A percentile compares a stretch with the other conserved stretches of the same genome.
phyloP scores from a whole-genome alignment of 805 yeast species.

The Saccharomycopsis sp. region DNA sequence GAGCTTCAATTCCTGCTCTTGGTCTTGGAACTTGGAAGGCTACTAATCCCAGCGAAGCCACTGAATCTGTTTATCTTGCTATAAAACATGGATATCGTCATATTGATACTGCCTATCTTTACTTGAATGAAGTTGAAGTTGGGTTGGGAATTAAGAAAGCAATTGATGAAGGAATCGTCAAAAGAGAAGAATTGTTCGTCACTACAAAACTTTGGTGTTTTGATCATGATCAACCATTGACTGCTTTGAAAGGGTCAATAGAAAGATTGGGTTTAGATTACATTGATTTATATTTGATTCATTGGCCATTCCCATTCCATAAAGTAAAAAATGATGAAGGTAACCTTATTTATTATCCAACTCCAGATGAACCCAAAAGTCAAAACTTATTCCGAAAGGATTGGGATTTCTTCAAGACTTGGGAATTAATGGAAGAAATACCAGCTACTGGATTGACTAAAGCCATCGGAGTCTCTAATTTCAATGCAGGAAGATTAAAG shows the following conservation, averaged over 20 bases:
- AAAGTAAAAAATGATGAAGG: slow-evolving; percentile 25
- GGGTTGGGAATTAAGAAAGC: slow-evolving; percentile 24
- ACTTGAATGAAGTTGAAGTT: slow-evolving; percentile 48
- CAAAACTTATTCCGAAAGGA: slow-evolving; percentile 25
- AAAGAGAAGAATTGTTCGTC: slow-evolving; percentile 42
- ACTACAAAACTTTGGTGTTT: slow-evolving; percentile 56
- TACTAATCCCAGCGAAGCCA: slow-evolving; percentile 30
- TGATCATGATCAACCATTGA: slow-evolving; percentile 28
- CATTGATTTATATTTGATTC: slow-evolving; percentile 55
- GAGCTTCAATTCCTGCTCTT: slow-evolving; percentile 27
- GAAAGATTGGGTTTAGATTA: slow-evolving; percentile 44
- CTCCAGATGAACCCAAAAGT: slow-evolving; percentile 29
- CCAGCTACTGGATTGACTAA: slow-evolving; percentile 42
- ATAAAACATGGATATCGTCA: slow-evolving; percentile 45
- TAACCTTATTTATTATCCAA: slow-evolving; percentile 19
- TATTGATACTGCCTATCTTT: slow-evolving; percentile 57
- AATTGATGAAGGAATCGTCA: slow-evolving; percentile 18
- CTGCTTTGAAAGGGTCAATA: slow-evolving; percentile 42
- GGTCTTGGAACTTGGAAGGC: slow-evolving; percentile 46
- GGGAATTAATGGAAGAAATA: slow-evolving; percentile 52
- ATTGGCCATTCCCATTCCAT: slow-evolving; percentile 48
- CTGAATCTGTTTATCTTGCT: slow-evolving; percentile 36
- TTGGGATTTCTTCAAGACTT: slow-evolving; percentile 44
- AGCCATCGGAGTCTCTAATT: slow-evolving; percentile 73
- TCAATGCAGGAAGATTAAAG: slow-evolving; percentile 42